Conservation (phyloP, 202 grass and related monocot genomes). For the Panicum hallii region DNA sequence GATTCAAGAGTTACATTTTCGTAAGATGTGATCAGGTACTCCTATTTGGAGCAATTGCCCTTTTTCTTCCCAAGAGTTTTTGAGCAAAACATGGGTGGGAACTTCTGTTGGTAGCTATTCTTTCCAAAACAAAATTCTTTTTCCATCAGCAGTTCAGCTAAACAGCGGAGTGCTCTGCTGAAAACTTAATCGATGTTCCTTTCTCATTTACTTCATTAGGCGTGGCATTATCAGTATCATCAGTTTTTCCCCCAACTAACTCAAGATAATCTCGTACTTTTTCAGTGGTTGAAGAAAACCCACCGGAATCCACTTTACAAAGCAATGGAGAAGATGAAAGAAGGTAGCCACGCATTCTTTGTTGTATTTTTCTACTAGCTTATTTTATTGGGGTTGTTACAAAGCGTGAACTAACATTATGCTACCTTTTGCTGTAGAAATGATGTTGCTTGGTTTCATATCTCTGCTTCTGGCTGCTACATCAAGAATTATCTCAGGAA, state of each 20-base stretch:
- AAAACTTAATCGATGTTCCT: not conserved
- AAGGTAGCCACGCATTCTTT: constrained; percentile 51
- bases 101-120: not conserved
- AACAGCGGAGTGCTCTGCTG: not conserved
- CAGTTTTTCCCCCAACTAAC: not conserved
- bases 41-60: not conserved
- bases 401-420: constrained; percentile 7
- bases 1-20: not conserved
- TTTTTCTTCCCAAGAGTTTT: not conserved
- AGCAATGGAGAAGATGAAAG: constrained; percentile 98
- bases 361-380: constrained; percentile 7
- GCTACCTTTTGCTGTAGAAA: constrained; percentile 60
- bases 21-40: not conserved
- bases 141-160: not conserved
- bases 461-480: constrained; percentile 86
- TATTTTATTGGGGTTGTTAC: not conserved
- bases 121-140: not conserved
- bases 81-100: not conserved
- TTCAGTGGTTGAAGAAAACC: constrained; percentile 95
- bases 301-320: constrained; percentile 86
- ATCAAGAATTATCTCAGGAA: constrained; percentile 86
- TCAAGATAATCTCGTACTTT: constrained; percentile 8
- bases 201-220: constrained; percentile 5
- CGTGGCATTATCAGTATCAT: not conserved
- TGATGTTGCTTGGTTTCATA: constrained; percentile 98